Conservation (phyloP, 2,329 filamentous ascomycete genomes). For the Nannizzia gypsea region DNA sequence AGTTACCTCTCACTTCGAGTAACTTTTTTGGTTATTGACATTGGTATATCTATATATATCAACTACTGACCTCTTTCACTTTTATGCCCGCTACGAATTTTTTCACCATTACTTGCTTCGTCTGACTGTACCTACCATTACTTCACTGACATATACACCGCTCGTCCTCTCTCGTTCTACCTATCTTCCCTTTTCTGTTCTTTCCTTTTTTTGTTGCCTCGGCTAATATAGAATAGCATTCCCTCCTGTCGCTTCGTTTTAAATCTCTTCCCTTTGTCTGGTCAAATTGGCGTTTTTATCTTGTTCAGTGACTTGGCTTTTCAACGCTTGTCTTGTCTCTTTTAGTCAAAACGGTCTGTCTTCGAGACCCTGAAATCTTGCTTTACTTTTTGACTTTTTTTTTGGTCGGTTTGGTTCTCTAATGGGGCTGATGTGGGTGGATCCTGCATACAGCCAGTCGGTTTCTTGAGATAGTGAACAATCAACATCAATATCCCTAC, state of each 20-base stretch:
- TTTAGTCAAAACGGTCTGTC: neutral
- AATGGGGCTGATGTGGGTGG: neutral
- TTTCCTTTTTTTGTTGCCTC: neutral
- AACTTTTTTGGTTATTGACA: neutral
- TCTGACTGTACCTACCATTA: neutral
- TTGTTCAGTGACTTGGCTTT: neutral
- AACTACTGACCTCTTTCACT: neutral
- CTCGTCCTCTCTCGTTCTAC: neutral
- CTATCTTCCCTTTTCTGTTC: neutral
- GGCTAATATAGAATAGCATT: neutral
- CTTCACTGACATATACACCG: neutral
- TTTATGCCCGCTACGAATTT: neutral
- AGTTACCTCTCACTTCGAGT: slow-evolving; percentile 29
- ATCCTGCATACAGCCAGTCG: neutral
- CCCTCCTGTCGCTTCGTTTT: neutral
- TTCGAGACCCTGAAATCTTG: too few species aligned
- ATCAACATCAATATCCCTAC: neutral
- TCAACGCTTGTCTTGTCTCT: neutral
- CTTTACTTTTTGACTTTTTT: too few species aligned
- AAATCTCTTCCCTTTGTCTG: neutral
- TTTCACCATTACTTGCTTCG: neutral
- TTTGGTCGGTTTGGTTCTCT: neutral
- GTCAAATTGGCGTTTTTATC: neutral
- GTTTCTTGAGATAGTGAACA: neutral
- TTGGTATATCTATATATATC: neutral